A percentile compares a stretch with the other conserved stretches of the same genome.
phyloP scores from a whole-genome alignment of 2,329 filamentous ascomycete species.

The Colletotrichum lentis region DNA sequence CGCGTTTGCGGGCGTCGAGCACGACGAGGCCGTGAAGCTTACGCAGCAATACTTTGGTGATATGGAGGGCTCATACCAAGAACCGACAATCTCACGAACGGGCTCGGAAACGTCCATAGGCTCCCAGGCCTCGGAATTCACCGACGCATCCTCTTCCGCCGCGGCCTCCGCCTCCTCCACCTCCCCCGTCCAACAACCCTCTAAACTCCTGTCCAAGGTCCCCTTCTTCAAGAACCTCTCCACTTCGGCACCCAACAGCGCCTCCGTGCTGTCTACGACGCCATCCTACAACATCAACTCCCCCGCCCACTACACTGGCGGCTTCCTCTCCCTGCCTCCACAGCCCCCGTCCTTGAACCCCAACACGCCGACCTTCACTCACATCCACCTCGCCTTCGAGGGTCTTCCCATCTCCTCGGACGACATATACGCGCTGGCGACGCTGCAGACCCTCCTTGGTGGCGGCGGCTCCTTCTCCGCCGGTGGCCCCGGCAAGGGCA shows the following conservation, averaged over 20 bases:
- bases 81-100: slow-evolving; percentile 60
- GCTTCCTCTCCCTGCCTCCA: slow-evolving; percentile 84
- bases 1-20: slow-evolving; percentile 91
- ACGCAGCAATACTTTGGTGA: slow-evolving; percentile 90
- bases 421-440: slow-evolving; percentile 96
- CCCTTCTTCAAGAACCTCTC: slow-evolving; percentile 92
- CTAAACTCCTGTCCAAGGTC: slow-evolving; percentile 79
- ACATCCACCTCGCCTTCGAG: slow-evolving; percentile 96
- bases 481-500: slow-evolving; percentile 95
- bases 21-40: slow-evolving; percentile 79
- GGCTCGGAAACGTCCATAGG: slow-evolving; percentile 66
- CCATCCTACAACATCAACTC: slow-evolving; percentile 64
- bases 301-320: slow-evolving; percentile 88
- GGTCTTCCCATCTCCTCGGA: slow-evolving; percentile 87
- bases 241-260: slow-evolving; percentile 71
- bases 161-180: slow-evolving; percentile 44
- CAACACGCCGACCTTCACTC: slow-evolving; percentile 80
- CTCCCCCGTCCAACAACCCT: slow-evolving; percentile 56
- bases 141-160: slow-evolving; percentile 47
- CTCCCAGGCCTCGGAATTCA: slow-evolving; percentile 48
- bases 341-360: slow-evolving; percentile 82
- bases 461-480: slow-evolving; percentile 97
- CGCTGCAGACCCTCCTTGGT: slow-evolving; percentile 92
- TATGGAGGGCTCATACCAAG: slow-evolving; percentile 69
- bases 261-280: slow-evolving; percentile 61